Evolutionary conservation across 495 filamentous ascomycete species (phyloP).

Genomic region (Daldinia grandis): DNA sequence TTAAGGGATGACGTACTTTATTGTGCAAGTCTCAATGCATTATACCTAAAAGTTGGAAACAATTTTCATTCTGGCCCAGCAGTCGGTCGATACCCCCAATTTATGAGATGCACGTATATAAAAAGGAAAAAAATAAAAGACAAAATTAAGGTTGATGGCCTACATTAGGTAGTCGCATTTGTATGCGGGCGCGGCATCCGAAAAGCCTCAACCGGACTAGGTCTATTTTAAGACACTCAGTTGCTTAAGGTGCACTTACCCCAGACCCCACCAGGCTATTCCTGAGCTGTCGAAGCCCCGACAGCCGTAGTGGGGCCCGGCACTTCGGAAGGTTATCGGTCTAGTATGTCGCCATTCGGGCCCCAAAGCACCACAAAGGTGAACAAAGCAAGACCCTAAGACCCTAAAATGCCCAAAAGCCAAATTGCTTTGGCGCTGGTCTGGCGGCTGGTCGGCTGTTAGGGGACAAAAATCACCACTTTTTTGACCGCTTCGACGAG

Average conservation of each 20-base stretch:
- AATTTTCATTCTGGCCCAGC: not conserved
- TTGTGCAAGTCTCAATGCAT: not conserved
- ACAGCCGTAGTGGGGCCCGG: constrained; percentile 36
- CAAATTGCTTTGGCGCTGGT: constrained; percentile 17
- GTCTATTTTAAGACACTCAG: constrained; percentile 28
- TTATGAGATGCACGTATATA: not conserved
- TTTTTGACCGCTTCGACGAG: constrained; percentile 31
- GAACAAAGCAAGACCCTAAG: constrained; percentile 18
- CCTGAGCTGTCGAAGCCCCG: constrained; percentile 22
- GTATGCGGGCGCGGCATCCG: constrained; percentile 6
- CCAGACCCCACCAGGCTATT: constrained; percentile 37
- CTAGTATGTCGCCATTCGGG: constrained; percentile 39
- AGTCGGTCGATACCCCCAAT: not conserved
- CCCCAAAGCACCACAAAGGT: constrained; percentile 34
- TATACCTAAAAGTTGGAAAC: not conserved
- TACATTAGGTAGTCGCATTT: not conserved
- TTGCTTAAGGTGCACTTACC: constrained; percentile 13
- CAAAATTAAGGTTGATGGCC: not conserved
- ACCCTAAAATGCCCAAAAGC: constrained; percentile 15
- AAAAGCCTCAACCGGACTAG: constrained; percentile 10
- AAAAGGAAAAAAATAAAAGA: not conserved
- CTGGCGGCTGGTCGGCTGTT: constrained; percentile 9
- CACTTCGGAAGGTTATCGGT: constrained; percentile 37
- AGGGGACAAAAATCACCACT: constrained; percentile 19
- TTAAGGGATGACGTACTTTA: not conserved